Base-by-base conservation (phyloP, 2,329 filamentous ascomycete species). In the Aspergillus proliferans region DNA sequence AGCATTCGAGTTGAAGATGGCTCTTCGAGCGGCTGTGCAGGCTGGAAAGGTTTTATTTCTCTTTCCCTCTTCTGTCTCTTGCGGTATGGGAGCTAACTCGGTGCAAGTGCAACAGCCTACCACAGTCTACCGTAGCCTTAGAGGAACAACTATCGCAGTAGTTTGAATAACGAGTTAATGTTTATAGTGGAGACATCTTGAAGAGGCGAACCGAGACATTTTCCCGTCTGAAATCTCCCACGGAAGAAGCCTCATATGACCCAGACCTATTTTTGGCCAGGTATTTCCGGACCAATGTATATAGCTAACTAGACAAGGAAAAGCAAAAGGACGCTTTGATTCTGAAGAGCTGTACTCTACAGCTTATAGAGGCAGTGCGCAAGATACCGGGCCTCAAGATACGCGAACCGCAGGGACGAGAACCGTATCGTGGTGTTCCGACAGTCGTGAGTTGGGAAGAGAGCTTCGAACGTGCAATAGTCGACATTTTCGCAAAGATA, bases 281-380 rank as follows among this genome's bases (percentile, higher is more conserved):
- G n/a, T 45, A 45, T n/a, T 45, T 36, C 9, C 28, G 36, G 1
- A 7, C 40, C 3, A 15, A 15, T 15, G 15, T 15, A 15, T 15
- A 15, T 15, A 1, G 15, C 15, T 1, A 15, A 15, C 15, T 28
- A 45, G 43, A 45, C 14, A 45, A 10, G 22, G 26, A 22, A 19
- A 45, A 36, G 43, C 43, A 45, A 36, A 24, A 34, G 14, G 28
- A 45, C n/a, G 15, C 43, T 12, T 19, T 45, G 26, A 34, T 45
- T 19, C 18, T 45, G 7, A 19, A 36, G 9, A 12, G 9, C 3
- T 10, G 9, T 21, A 14, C 6, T 7, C 4, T 15, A 4, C 3
- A 22, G 28, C 33, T 45, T 19, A 3, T 8, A 19, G 12, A 9
- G 28, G 15, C 43, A 4, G 30, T 45, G 18, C 30, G 22, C 14